Base-by-base conservation (phyloP, 148 eudicot species). In the Silene uniflora region DNA sequence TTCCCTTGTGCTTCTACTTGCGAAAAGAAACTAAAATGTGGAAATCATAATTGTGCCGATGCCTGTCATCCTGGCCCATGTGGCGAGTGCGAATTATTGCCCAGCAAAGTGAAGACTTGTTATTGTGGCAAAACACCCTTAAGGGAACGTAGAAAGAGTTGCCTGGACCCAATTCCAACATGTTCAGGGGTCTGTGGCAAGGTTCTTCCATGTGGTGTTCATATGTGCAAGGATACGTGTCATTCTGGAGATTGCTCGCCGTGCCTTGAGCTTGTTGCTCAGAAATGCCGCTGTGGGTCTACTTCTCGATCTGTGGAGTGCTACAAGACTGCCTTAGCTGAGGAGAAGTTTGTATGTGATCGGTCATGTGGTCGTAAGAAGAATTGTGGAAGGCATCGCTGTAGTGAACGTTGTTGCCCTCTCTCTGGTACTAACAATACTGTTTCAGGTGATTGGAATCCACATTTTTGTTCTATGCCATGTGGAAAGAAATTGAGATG, bases 371-470 rank as follows among this genome's bases (percentile, higher is more conserved):
- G 94, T 69, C 84, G 77, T 80, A 92, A 95, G 85, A 95, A 91
- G 88, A 92, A 72, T 70, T 95, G 99, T 80, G 99, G 99, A 76
- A 88, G 99, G 85, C 99, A 95, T 75, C 86, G 99, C 24, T 95
- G 99, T 81, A 95, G 92, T 85, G 98, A 95, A 79, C 86, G 91
- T 54, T 95, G 97, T 75, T 92, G 99, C 83, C 94, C 98, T 13
- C 90, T 92, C 60, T 90, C 91, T 58, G 87, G 67, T 62, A 75
- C 93, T 55, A 78, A 58, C 60, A 86, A 61, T 67, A 69, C 86
- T 22, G 13, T 60, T 25, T 49, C 84, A 7, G 83, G 82, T 65
- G 91, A 84, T 64, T 90, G 90, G 91, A 85, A 89, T 72, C 96
- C 97, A 11, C 98, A 95, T 70, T 83, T 95, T 67, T 95, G 99